Evolutionary conservation across 2,329 filamentous ascomycete genomes (phyloP).

Genomic region (Hymenoscyphus infarciens): DNA sequence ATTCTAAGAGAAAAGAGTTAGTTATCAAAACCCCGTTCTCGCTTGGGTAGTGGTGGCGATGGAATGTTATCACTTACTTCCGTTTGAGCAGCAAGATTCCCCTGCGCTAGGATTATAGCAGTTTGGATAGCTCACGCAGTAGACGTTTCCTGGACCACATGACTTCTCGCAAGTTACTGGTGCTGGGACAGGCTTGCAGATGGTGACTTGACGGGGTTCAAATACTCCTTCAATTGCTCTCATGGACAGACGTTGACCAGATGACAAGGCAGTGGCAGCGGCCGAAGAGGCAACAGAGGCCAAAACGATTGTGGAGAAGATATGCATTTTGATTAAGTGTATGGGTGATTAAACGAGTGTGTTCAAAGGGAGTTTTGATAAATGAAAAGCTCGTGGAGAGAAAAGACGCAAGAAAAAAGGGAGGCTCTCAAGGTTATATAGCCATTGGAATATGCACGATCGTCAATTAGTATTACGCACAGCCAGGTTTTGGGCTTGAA

Average conservation of each 20-base stretch:
- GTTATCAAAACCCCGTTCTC: not conserved
- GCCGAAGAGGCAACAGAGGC: not conserved
- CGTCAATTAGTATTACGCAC: not conserved
- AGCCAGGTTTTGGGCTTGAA: not conserved
- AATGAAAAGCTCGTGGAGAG: not conserved
- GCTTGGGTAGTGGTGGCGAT: not conserved
- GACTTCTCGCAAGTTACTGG: slow-evolving; percentile 3
- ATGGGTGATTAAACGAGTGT: not conserved
- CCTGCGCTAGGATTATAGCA: slow-evolving; percentile 3
- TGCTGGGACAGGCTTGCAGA: not conserved
- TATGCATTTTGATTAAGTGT: not conserved
- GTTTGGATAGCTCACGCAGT: not conserved
- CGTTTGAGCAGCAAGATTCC: not conserved
- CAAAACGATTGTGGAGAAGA: not conserved
- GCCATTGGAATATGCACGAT: not conserved
- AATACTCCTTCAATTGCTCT: not conserved
- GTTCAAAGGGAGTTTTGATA: not conserved
- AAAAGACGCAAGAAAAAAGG: not conserved
- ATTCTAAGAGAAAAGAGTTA: not conserved
- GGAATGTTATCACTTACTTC: not conserved
- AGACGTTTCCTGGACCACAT: not conserved
- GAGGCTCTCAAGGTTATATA: not conserved
- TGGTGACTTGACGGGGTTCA: not conserved
- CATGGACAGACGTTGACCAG: not conserved
- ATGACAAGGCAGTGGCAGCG: not conserved